Evolutionary conservation across 768 basidiomycete genomes (phyloP).

Genomic region (Kwoniella bestiolae): DNA sequence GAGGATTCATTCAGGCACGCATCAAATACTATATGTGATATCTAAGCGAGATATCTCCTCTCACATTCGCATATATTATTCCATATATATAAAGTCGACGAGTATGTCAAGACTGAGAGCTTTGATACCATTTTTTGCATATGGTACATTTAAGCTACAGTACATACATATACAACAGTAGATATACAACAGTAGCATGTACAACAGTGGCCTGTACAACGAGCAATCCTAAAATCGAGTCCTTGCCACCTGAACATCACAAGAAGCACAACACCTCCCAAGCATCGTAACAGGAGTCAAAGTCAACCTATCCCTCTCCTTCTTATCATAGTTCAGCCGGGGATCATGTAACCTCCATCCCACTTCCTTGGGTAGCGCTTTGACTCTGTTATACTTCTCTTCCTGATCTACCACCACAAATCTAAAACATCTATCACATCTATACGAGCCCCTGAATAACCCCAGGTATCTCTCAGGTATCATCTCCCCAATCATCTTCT

Average conservation of each 20-base stretch:
- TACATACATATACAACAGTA: too few relatives aligned
- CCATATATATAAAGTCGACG: too few relatives aligned
- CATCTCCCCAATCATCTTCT: not conserved
- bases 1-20: too few relatives aligned
- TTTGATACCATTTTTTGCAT: too few relatives aligned
- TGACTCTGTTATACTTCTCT: not conserved
- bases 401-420: not conserved
- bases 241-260: not conserved
- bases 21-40: too few relatives aligned
- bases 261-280: not conserved
- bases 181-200: too few relatives aligned
- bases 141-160: too few relatives aligned
- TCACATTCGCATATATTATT: too few relatives aligned
- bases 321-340: not conserved
- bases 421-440: slow-evolving; percentile 1
- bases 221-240: too few relatives aligned
- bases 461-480: not conserved
- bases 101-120: too few relatives aligned
- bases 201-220: too few relatives aligned
- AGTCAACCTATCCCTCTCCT: not conserved
- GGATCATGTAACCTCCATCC: not conserved
- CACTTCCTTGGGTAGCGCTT: not conserved
- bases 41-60: too few relatives aligned
- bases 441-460: not conserved
- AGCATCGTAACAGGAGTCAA: not conserved